Evolutionary conservation across 805 yeast species (phyloP).

Genomic region (Sugiyamaella lignohabitans): DNA sequence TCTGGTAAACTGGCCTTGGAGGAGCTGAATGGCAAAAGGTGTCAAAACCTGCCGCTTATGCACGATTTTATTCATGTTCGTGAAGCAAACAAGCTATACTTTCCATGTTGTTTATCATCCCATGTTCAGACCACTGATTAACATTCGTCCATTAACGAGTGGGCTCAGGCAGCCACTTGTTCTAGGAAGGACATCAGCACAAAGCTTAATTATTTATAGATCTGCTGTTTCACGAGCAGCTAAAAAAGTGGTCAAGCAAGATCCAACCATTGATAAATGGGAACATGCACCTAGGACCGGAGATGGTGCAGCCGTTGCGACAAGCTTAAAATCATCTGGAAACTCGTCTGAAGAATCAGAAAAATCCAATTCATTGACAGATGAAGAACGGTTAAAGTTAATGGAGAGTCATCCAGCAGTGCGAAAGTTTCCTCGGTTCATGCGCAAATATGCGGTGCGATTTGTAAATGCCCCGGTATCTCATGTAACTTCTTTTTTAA

Average conservation of each 20-base stretch:
- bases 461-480: conserved; percentile 52
- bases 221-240: conserved; percentile 26
- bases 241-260: conserved; percentile 19
- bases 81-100: too few relatives aligned
- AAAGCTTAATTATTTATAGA: too few relatives aligned
- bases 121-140: too few relatives aligned
- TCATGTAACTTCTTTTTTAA: conserved; percentile 55
- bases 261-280: conserved; percentile 1
- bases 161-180: too few relatives aligned
- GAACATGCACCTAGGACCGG: not conserved
- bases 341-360: not conserved
- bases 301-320: too few relatives aligned
- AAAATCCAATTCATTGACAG: not conserved
- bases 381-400: not conserved
- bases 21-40: too few relatives aligned
- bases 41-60: too few relatives aligned
- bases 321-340: conserved; percentile 1
- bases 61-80: too few relatives aligned
- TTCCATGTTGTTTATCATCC: too few relatives aligned
- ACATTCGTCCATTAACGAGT: too few relatives aligned
- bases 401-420: conserved; percentile 26
- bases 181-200: too few relatives aligned
- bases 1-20: too few relatives aligned
- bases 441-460: conserved; percentile 45
- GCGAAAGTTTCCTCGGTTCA: conserved; percentile 42